These are phyloP conservation scores for Trichoderma arundinaceum DNA, from an alignment of 2,329 filamentous ascomycete genomes.

Conservation along the genomic window DNA sequence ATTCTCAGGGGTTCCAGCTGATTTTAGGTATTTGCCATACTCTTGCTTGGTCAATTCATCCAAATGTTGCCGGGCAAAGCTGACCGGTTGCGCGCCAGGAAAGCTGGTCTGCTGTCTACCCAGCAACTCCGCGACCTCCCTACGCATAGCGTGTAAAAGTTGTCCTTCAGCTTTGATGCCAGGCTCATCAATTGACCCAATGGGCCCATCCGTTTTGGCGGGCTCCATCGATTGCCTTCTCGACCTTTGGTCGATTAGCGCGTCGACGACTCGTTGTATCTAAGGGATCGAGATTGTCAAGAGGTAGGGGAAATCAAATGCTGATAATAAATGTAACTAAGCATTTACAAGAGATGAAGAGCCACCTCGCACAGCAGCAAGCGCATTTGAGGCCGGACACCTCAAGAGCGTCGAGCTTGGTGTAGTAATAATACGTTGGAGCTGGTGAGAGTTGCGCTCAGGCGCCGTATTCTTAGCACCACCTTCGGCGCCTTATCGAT, in stretches of 20 bases:
- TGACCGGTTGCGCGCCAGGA: conserved; percentile 92
- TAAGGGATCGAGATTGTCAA: background rate
- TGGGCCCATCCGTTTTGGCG: conserved; percentile 42
- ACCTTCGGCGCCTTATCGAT: conserved; percentile 21
- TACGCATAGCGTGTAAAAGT: conserved; percentile 66
- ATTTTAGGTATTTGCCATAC: conserved; percentile 48
- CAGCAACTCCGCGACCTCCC: conserved; percentile 78
- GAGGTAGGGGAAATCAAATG: background rate
- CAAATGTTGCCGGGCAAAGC: conserved; percentile 82
- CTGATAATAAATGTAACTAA: background rate
- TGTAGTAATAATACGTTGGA: background rate
- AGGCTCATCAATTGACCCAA: conserved; percentile 62
- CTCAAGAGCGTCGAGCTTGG: conserved; percentile 1
- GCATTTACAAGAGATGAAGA: background rate
- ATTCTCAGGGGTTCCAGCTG: background rate
- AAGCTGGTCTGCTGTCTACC: conserved; percentile 71
- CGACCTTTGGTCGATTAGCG: conserved; percentile 3
- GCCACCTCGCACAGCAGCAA: conserved; percentile 1
- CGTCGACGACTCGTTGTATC: background rate
- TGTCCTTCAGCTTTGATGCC: conserved; percentile 69
- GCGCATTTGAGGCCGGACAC: conserved; percentile 1
- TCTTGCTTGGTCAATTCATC: conserved; percentile 81
- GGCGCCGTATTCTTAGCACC: background rate
- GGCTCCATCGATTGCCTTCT: conserved; percentile 39
- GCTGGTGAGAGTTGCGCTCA: conserved; percentile 1